Evolutionary conservation across 1,139 yeast genomes (phyloP).

Genomic region (Suhomyces chickasaworum): DNA sequence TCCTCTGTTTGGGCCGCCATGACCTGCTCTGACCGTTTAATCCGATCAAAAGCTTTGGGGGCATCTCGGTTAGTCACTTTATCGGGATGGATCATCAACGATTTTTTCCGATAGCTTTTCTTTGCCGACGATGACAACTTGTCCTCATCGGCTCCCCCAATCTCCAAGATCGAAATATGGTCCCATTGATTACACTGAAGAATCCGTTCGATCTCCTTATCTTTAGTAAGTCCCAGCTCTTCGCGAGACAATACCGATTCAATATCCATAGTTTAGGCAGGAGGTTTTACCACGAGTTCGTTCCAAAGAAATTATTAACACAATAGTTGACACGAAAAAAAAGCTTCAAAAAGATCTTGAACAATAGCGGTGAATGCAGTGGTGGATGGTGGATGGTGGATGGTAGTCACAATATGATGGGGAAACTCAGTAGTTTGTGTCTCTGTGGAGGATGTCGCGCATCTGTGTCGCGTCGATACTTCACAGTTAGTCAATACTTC

Average conservation of each 20-base stretch:
- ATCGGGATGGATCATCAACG: conserved; percentile 71
- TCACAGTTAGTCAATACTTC: not conserved
- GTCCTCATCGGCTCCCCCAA: conserved; percentile 46
- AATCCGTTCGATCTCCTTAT: conserved; percentile 59
- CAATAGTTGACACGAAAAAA: too few relatives aligned
- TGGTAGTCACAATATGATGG: too few relatives aligned
- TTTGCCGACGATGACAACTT: conserved; percentile 36
- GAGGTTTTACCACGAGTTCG: not conserved
- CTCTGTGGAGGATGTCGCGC: not conserved
- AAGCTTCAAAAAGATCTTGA: too few relatives aligned
- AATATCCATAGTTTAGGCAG: conserved; percentile 6
- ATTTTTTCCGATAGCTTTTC: conserved; percentile 56
- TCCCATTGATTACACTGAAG: conserved; percentile 50
- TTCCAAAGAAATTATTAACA: too few relatives aligned
- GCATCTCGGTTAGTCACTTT: conserved; percentile 57
- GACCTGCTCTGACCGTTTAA: conserved; percentile 41
- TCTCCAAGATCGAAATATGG: conserved; percentile 56
- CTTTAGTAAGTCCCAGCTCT: conserved; percentile 43
- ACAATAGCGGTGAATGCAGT: too few relatives aligned
- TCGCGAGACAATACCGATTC: conserved; percentile 38
- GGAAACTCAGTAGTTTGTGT: not conserved
- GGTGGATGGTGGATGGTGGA: too few relatives aligned
- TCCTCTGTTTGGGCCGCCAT: conserved; percentile 17
- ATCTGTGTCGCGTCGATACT: not conserved
- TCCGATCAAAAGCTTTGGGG: conserved; percentile 60